Evolutionary conservation across 2,329 filamentous ascomycete genomes (phyloP), one percentile per base, ranked within the genome.

Genomic region (Aspergillus hiratsukae): DNA sequence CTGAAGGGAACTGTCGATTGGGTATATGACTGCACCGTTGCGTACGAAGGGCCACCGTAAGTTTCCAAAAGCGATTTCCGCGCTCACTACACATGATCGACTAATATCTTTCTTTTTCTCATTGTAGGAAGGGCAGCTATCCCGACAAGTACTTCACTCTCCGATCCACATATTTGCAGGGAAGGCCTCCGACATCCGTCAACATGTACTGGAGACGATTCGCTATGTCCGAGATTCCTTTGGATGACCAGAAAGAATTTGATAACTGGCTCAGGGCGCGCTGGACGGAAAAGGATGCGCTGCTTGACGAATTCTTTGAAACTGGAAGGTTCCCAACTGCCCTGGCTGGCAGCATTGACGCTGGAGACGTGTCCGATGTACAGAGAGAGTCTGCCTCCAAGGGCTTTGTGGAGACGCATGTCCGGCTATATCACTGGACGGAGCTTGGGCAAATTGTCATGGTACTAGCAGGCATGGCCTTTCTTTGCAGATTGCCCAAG

Each of bases 191-290:
- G 1, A 96, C 92, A 71, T 96, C 91, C 1, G 92, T 97, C 67
- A 97, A 97, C 74, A 92, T 97, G 79, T 89, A 96, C 75, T 99
- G 93, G 91, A 86, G 94, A 53, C 86, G 91, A 9, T 97, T 96
- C 74, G 83, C 84, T 35, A 71, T 97, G 14, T 82, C 83, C 23
- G 86, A 91, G 21, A 96, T 99, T 46, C 93, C 93, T 0, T 81
- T 96, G 9, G 82, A 91, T 31, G 84, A 87, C 63, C 81, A 83
- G 17, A 82, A 88, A 43, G 79, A 83, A 6, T 99, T 99, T 67
- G 91, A 95, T 56, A 67, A 80, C 3, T 99, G 94, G 94, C 80
- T 97, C 28, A 83, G 87, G 31, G 86, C 90, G 55, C 83, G 91
- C 48, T 99, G 94, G 94, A 84, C 87, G 51, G 91, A 96, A 71